Percentiles rank a stretch among this genome's conserved stretches.
These are phyloP conservation scores for Zygosaccharomyces bailii DNA, from an alignment of 805 yeast species.

Conservation along the genomic window DNA sequence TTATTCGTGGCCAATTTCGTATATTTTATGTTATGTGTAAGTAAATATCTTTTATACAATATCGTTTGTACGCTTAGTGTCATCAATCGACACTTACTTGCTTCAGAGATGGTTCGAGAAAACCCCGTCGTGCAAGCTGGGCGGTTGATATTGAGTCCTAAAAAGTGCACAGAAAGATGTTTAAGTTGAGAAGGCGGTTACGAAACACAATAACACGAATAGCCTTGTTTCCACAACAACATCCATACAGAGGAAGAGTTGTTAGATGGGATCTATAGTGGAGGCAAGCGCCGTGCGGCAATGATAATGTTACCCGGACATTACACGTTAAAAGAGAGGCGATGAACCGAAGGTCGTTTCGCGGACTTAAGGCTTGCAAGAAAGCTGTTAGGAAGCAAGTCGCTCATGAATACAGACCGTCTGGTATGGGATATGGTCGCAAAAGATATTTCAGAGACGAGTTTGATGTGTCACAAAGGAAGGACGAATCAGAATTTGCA, in stretches of 20 bases:
- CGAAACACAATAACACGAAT: not conserved
- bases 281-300: not conserved
- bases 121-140: too few relatives aligned
- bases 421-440: conserved; percentile 14
- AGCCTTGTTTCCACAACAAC: too few relatives aligned
- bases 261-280: not conserved
- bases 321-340: not conserved
- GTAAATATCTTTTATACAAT: too few relatives aligned
- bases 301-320: not conserved
- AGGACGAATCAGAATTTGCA: conserved; percentile 10
- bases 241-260: too few relatives aligned
- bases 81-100: too few relatives aligned
- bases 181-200: not conserved
- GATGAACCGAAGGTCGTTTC: not conserved
- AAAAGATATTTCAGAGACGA: conserved; percentile 33
- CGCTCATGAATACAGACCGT: not conserved
- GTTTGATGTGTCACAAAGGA: conserved; percentile 26
- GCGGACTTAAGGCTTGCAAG: too few relatives aligned
- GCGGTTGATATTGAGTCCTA: too few relatives aligned
- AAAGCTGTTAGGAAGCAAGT: not conserved
- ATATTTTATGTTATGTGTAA: too few relatives aligned
- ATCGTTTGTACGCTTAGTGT: too few relatives aligned
- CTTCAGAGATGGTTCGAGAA: too few relatives aligned
- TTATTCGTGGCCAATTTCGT: too few relatives aligned
- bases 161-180: too few relatives aligned